Evolutionary conservation across 192 early-diverging fungal species (phyloP), one percentile per base, ranked within the genome.

Genomic region (Coemansia sp.): DNA sequence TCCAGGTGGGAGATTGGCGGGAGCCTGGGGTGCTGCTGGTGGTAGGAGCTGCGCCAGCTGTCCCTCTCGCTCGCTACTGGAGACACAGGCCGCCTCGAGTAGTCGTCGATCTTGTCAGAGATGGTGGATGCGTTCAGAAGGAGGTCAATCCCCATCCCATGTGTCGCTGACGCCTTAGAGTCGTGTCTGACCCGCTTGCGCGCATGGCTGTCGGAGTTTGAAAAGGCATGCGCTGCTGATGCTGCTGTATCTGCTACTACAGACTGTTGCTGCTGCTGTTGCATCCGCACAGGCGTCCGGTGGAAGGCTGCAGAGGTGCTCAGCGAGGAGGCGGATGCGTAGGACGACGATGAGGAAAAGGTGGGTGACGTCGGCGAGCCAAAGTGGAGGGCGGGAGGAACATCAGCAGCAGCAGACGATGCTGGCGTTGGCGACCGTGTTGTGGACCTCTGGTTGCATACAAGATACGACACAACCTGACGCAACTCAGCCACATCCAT

Each of bases 401-500:
- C 28, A 38, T 64, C 65, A 19, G 59, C 65, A 19, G 59, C 29
- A 37, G 55, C 40, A 15, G 65, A 28, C 23, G 65, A 59, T 44
- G 48, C 37, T n/a, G 53, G 42, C 44, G 42, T 25, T 3, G 64
- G 50, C 14, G 72, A 65, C 23, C 38, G 27, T 13, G 65, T 28
- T 5, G 65, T 28, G 6, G 69, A 23, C 37, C 57, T 64, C 17
- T 54, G 68, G 33, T 52, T 41, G 41, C 69, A 68, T 22, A 71
- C 68, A 62, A 77, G 31, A 40, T 45, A 65, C 23, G 70, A 48
- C 56, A 71, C 48, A 38, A 55, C 36, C 33, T 70, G 55, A 19
- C 75, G 64, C 53, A 77, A 62, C 75, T 71, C 61, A 62, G 75
- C 75, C 75, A 65, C 75, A 59, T 54, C 65, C 75, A 77, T 77